These are phyloP conservation scores for Rhytidiadelphus loreus DNA, from an alignment of 225 moss, liverwort and hornwort genomes.

Conservation along the genomic window DNA sequence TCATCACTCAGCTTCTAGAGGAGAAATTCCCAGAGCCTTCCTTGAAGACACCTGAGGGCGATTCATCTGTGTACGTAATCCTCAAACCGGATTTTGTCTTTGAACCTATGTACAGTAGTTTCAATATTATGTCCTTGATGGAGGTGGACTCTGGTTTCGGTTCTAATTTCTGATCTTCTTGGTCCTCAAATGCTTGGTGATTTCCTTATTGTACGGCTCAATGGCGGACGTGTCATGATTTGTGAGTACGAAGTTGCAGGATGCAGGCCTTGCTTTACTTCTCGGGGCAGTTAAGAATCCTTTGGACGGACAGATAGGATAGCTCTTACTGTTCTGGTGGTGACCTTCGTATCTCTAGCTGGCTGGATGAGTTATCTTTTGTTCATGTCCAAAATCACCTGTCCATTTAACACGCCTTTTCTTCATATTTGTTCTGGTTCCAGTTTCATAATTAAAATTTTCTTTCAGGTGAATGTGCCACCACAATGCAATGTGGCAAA, in stretches of 20 bases:
- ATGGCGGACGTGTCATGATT: neutral
- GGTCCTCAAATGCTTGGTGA: neutral
- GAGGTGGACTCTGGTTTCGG: neutral
- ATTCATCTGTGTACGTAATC: constrained; percentile 39
- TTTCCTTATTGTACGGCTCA: neutral
- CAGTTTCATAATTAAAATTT: neutral
- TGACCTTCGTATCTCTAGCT: neutral
- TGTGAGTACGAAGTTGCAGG: neutral
- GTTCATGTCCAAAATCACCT: neutral
- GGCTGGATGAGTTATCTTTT: neutral
- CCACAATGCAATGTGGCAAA: neutral
- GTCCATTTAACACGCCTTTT: neutral
- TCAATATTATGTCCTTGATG: neutral
- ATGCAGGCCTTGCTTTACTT: neutral
- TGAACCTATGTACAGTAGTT: neutral
- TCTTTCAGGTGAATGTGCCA: neutral
- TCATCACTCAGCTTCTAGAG: constrained; percentile 75
- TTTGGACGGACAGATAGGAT: neutral
- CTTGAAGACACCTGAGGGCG: constrained; percentile 45
- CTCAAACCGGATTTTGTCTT: neutral
- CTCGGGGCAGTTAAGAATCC: neutral
- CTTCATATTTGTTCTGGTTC: neutral
- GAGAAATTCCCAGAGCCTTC: constrained; percentile 61
- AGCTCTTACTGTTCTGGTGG: neutral
- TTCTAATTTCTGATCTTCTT: neutral